Base-by-base conservation (phyloP, 129 eudicot species). In the Dittrichia graveolens region DNA sequence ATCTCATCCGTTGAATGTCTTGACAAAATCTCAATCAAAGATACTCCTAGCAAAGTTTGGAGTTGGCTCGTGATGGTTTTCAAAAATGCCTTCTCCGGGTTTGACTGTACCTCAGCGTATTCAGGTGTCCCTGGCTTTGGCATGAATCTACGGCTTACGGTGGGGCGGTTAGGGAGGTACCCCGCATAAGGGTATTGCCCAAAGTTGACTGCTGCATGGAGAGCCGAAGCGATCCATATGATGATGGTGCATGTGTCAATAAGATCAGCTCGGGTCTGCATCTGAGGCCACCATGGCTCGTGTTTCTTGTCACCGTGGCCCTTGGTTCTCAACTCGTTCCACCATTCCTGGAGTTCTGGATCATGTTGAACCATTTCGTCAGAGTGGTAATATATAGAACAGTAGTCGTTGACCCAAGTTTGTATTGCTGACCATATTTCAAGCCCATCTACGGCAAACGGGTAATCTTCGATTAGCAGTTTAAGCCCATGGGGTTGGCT, bases 231-330 rank as follows among this genome's bases (percentile, higher is more conserved):
- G 14, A 85, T 75, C 89, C 89, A 85, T 72, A 85, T 85, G 43
- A 85, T 79, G 74, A 78, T 85, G 35, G 84, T 85, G 71, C 90
- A 85, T 8, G 81, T 61, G 40, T 66, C 47, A 31, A 79, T 44
- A 3, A 85, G 87, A 1, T 82, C 87, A 3, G 64, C 48, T 4
- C 57, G 58, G 66, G 86, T 79, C 8, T 82, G 72, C 87, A 85
- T 72, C 12, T 60, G 43, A 8, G 87, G 84, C 87, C 90, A 85
- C 90, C 90, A 79, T 38, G 80, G 83, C 65, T 85, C 84, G 61
- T 85, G 78, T 69, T 85, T 75, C 78, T 75, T 82, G 84, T 85
- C 90, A 61, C 87, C 90, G 34, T 85, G 90, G 19, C 90, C 90
- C 74, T 71, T 70, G 1, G 67, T 72, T 61, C 83, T 63, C 3